Conservation (phyloP, 1,284 basidiomycete species). For the Fomitiporia mediterranea region DNA sequence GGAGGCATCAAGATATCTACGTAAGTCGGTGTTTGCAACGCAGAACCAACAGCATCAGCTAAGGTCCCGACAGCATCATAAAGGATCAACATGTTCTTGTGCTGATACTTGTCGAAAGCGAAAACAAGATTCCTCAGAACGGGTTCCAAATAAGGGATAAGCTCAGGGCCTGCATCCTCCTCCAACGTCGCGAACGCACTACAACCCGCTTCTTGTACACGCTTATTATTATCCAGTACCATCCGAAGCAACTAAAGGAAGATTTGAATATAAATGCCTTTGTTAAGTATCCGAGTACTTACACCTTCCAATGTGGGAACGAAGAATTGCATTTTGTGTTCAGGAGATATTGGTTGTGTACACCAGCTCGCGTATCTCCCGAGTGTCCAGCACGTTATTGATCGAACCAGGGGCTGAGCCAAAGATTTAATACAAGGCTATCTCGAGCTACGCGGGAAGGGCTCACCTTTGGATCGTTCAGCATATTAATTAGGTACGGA, state of each 20-base stretch:
- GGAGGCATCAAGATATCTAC: conserved; percentile 97
- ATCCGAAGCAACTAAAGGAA: conserved; percentile 77
- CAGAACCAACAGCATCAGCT: conserved; percentile 91
- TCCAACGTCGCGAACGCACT: conserved; percentile 98
- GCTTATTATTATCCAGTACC: conserved; percentile 99
- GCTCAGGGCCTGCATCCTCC: conserved; percentile 89
- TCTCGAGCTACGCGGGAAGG: conserved; percentile 2
- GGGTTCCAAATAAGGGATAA: conserved; percentile 92
- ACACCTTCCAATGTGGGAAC: conserved; percentile 98
- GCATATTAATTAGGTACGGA: conserved; percentile 86
- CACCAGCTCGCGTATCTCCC: conserved; percentile 99
- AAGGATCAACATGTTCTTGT: conserved; percentile 98
- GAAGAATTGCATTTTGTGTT: conserved; percentile 88
- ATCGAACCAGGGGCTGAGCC: conserved; percentile 85
- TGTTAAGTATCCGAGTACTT: conserved; percentile 34
- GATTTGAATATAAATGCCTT: conserved; percentile 18
- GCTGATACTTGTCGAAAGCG: conserved; percentile 98
- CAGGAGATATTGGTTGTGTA: conserved; percentile 73
- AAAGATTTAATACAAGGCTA: neutral
- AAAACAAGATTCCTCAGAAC: conserved; percentile 93
- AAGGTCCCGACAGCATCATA: conserved; percentile 98
- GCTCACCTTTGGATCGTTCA: conserved; percentile 86
- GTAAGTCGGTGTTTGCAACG: conserved; percentile 81
- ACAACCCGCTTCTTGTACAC: conserved; percentile 98
- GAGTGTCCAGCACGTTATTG: conserved; percentile 99